Evolutionary conservation across 345 rosid species (phyloP), one percentile per base, ranked within the genome.

Genomic region (Euphorbia peplus): DNA sequence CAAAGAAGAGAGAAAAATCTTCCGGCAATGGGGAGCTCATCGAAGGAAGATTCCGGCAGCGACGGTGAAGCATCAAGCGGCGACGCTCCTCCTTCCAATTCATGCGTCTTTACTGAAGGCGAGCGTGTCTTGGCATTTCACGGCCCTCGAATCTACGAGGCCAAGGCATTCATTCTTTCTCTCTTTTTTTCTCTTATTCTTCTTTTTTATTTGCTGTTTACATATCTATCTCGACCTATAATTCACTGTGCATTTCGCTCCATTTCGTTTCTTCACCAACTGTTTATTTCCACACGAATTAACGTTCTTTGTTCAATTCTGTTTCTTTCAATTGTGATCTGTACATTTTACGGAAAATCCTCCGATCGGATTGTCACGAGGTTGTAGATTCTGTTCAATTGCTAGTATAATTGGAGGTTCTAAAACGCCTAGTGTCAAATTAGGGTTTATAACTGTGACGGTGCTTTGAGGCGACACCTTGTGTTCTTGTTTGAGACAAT

Each of bases 61-160:
- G 95, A 82, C 75, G 98, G 87, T 63, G 96, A 86, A 62, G 71
- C 91, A 9, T 76, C 93, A 8, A 86, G 91, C 75, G 91, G 95
- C 54, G 90, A 84, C 78, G 75, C 87, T 19, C 87, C 91, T 18
- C 90, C 85, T 10, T 74, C 95, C 63, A 64, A 75, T 59, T 80
- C 87, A 64, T 68, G 82, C 51, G 58, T 86, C 73, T 93, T 91
- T 83, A 56, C 89, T 30, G 97, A 91, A 46, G 97, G 98, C 46
- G 97, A 93, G 73, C 93, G 93, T 68, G 96, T 91, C 69, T 93
- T 95, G 59, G 97, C 97, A 51, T 95, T 84, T 80, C 97, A 91
- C 78, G 97, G 96, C 47, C 97, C 96, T 75, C 88, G 96, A 82
- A 85, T 95, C 83, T 95, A 91, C 78, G 93, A 90, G 75, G 98